Evolutionary conservation across 1,284 basidiomycete genomes (phyloP).

Genomic region (Rhodofomes roseus): DNA sequence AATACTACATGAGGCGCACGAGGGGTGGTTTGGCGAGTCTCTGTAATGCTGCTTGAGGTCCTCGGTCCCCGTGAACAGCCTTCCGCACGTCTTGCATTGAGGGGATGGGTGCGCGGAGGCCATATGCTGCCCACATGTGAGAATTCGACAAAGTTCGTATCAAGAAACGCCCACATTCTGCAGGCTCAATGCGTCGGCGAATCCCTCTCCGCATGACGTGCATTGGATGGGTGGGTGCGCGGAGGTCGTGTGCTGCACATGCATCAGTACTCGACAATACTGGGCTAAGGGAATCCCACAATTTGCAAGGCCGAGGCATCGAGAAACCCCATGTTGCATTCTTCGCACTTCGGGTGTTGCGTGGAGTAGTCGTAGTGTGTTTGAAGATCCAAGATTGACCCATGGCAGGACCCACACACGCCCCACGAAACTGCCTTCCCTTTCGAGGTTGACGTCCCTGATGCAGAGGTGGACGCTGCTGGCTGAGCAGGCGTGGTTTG

Average conservation of each 20-base stretch:
- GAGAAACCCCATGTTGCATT: neutral
- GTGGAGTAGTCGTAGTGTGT: neutral
- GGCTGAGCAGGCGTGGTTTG: neutral
- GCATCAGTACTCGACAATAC: neutral
- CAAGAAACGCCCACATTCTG: neutral
- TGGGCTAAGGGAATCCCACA: neutral
- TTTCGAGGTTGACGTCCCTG: neutral
- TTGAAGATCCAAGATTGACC: neutral
- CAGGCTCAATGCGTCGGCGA: neutral
- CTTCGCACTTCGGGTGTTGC: neutral
- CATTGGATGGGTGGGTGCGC: slow-evolving; percentile 5
- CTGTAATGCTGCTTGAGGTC: slow-evolving; percentile 13
- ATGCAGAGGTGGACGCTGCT: neutral
- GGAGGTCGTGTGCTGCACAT: slow-evolving; percentile 5
- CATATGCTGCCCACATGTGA: slow-evolving; percentile 5
- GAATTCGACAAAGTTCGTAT: neutral
- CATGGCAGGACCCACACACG: neutral
- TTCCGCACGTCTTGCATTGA: slow-evolving; percentile 4
- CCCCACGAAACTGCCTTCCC: neutral
- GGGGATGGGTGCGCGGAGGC: slow-evolving; percentile 2
- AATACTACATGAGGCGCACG: slow-evolving; percentile 13
- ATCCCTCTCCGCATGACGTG: slow-evolving; percentile 2
- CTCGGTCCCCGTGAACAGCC: neutral
- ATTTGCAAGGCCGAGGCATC: neutral
- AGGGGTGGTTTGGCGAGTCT: slow-evolving; percentile 13